phyloP scores from a whole-genome alignment of 768 basidiomycete genomes.

The Termitomyces sp. region DNA sequence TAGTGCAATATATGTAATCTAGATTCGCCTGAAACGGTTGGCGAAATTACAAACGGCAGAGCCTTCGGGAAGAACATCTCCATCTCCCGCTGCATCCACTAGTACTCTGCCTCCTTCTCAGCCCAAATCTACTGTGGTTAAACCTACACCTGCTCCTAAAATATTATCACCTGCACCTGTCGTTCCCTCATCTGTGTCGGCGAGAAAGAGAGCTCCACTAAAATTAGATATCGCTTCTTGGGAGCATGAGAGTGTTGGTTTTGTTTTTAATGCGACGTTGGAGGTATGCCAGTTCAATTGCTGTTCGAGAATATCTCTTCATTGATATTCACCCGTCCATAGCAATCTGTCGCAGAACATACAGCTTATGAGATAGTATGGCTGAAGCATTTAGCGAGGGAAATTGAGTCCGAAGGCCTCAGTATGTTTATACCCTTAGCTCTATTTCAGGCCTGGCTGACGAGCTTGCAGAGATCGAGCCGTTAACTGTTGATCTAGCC shows the following conservation, averaged over 20 bases:
- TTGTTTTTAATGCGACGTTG: conserved; percentile 74
- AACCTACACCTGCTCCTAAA: conserved; percentile 30
- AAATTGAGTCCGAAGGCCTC: conserved; percentile 57
- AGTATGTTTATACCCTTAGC: conserved; percentile 28
- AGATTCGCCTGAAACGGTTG: conserved; percentile 92
- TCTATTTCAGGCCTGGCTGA: background rate
- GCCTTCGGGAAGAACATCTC: conserved; percentile 24
- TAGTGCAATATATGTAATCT: background rate
- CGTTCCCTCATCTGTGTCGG: conserved; percentile 25
- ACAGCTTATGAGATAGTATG: conserved; percentile 70
- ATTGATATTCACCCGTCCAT: background rate
- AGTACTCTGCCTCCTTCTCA: conserved; percentile 22
- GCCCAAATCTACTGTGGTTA: conserved; percentile 25
- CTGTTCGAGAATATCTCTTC: background rate
- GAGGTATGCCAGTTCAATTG: conserved; percentile 43
- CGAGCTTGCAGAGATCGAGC: conserved; percentile 26
- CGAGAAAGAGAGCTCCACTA: conserved; percentile 45
- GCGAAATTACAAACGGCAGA: conserved; percentile 66
- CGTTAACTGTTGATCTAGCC: conserved; percentile 50
- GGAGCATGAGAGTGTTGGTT: conserved; percentile 67
- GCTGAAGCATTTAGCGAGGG: conserved; percentile 72
- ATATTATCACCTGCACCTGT: conserved; percentile 25
- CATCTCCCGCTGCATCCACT: conserved; percentile 33
- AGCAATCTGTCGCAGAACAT: conserved; percentile 20
- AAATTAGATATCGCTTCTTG: conserved; percentile 58